These are phyloP conservation scores for Parathielavia appendiculata DNA, from an alignment of 495 filamentous ascomycete species.

Conservation along the genomic window DNA sequence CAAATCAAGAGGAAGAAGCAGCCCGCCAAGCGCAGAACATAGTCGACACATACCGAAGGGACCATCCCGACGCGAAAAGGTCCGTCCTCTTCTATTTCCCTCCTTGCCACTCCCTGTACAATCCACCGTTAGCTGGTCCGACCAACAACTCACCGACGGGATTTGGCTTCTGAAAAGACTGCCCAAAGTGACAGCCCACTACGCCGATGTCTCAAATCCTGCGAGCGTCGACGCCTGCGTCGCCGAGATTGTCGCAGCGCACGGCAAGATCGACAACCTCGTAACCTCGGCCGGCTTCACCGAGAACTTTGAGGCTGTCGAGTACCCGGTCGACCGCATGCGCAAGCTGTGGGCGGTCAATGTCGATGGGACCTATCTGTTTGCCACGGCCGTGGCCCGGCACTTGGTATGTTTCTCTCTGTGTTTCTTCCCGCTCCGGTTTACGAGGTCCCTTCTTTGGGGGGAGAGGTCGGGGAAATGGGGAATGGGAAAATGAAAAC, in stretches of 20 bases:
- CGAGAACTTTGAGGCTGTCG: slow-evolving; percentile 88
- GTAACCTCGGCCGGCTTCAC: slow-evolving; percentile 95
- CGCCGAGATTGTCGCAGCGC: slow-evolving; percentile 59
- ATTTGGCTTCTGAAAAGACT: slow-evolving; percentile 43
- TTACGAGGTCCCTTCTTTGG: background rate
- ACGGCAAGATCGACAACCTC: slow-evolving; percentile 81
- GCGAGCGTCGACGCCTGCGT: slow-evolving; percentile 69
- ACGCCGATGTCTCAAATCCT: slow-evolving; percentile 74
- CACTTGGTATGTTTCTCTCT: slow-evolving; percentile 51
- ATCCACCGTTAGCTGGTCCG: slow-evolving; percentile 2
- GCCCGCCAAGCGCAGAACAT: slow-evolving; percentile 65
- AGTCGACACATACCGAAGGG: slow-evolving; percentile 64
- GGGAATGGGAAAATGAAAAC: no score
- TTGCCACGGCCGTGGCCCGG: slow-evolving; percentile 76
- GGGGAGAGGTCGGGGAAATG: background rate
- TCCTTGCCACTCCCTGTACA: background rate
- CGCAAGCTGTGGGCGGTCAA: slow-evolving; percentile 93
- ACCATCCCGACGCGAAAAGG: slow-evolving; percentile 71
- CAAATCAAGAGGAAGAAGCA: slow-evolving; percentile 69
- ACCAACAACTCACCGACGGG: background rate
- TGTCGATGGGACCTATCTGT: slow-evolving; percentile 89
- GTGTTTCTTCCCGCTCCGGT: background rate
- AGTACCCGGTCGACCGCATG: slow-evolving; percentile 82
- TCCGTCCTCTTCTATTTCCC: slow-evolving; percentile 33
- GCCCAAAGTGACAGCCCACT: slow-evolving; percentile 84